phyloP scores from a whole-genome alignment of 768 basidiomycete genomes.

The Fibroporia radiculosa region DNA sequence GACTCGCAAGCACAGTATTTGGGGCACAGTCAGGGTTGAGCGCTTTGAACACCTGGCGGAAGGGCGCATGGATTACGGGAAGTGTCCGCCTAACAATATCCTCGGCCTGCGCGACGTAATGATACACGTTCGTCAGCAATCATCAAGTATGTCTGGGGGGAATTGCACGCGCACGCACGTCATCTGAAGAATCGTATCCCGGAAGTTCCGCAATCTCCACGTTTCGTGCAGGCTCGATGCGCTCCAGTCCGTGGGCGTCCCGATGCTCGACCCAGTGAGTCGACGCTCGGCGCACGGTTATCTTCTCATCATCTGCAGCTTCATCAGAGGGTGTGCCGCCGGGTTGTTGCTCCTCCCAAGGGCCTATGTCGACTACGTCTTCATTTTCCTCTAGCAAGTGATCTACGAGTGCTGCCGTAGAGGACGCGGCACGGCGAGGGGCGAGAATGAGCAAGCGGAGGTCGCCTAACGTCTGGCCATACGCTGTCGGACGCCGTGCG shows the following conservation, averaged over 20 bases:
- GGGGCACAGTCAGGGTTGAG: constrained; percentile 47
- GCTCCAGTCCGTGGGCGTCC: constrained; percentile 58
- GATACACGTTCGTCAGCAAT: not conserved
- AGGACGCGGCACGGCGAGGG: constrained; percentile 34
- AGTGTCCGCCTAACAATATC: constrained; percentile 24
- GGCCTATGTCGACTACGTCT: constrained; percentile 55
- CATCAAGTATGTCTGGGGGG: not conserved
- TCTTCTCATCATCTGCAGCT: not conserved
- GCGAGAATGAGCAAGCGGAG: constrained; percentile 50
- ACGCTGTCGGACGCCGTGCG: constrained; percentile 55
- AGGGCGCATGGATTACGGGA: constrained; percentile 46
- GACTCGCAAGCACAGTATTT: constrained; percentile 39
- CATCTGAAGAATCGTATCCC: constrained; percentile 1
- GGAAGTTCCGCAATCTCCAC: constrained; percentile 50
- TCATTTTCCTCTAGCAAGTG: constrained; percentile 48
- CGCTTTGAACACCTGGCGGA: constrained; percentile 43
- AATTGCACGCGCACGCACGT: constrained; percentile 2
- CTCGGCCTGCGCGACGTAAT: constrained; percentile 12
- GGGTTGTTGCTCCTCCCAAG: constrained; percentile 38
- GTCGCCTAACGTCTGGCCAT: constrained; percentile 62
- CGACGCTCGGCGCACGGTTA: constrained; percentile 34
- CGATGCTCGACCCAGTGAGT: constrained; percentile 68
- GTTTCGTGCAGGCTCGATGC: constrained; percentile 56
- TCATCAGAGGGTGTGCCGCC: too few relatives aligned
- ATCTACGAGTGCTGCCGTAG: constrained; percentile 37